These are phyloP conservation scores for Chytridium lagenaria DNA, from an alignment of 371 early-diverging fungal species.

Conservation along the genomic window DNA sequence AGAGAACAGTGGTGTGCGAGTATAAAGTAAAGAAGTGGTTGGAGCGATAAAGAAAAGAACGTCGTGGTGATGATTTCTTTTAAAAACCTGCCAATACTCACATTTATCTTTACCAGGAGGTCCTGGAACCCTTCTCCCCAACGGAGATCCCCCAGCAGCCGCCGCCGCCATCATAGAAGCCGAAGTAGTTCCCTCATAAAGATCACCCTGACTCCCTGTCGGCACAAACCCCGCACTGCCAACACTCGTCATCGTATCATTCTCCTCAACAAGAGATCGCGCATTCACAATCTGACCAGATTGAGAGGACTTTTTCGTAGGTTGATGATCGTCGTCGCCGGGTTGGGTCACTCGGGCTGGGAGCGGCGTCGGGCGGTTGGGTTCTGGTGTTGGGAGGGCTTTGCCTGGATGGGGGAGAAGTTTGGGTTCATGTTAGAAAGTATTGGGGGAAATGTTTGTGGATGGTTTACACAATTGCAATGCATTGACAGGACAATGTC, in stretches of 20 bases:
- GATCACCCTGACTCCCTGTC: too few species aligned
- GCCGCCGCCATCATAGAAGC: background rate
- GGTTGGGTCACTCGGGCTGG: background rate
- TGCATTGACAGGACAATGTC: background rate
- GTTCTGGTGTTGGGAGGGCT: background rate
- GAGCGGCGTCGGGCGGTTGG: background rate
- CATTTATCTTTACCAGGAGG: too few species aligned
- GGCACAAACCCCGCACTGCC: background rate
- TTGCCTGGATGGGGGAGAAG: background rate
- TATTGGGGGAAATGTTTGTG: too few species aligned
- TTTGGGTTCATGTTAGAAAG: background rate
- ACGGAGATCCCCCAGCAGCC: background rate
- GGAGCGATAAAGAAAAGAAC: too few species aligned
- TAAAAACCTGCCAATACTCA: too few species aligned
- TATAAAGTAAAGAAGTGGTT: too few species aligned
- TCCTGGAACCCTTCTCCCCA: too few species aligned
- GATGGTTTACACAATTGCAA: too few species aligned
- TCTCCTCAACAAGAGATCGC: constrained; percentile 5
- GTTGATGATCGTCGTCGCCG: background rate
- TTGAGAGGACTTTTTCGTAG: constrained; percentile 2
- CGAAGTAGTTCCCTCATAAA: too few species aligned
- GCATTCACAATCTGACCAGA: constrained; percentile 15
- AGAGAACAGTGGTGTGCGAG: too few species aligned
- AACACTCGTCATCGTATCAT: background rate
- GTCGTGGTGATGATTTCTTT: too few species aligned